Base-by-base conservation (phyloP, 495 filamentous ascomycete genomes). In the Choiromyces venosus region DNA sequence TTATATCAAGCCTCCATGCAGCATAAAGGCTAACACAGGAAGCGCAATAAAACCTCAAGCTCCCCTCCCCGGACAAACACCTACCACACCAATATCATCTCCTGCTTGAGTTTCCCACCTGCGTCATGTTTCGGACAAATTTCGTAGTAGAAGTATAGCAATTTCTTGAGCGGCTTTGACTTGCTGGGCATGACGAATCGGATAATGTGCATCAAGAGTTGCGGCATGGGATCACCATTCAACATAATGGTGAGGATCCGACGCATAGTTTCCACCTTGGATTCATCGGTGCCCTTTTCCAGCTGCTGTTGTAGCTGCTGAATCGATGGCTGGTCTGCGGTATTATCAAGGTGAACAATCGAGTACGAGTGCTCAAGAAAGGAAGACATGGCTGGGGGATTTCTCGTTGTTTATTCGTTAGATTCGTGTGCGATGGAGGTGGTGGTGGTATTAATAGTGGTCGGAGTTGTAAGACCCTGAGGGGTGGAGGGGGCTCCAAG, bases 31-130 rank as follows among this genome's bases (percentile, higher is more conserved):
- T 67, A 72, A 67, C 37, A 25, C n/a, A 25, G n/a, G 46, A 52
- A n/a, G 44, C n/a, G 46, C 21, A 52, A 25, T 25, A 25, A 52
- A 25, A 52, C 21, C 21, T 52, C 46, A 52, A 52, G 46, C 8
- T 52, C 46, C 46, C 46, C 5, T 52, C 46, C 39, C 19, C 37
- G 37, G 37, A 25, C 29, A 42, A 73, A 65, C 73, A 81, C 90
- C 83, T 87, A 98, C 95, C 96, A 98, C 77, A 99, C 96, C 80
- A 99, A 86, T 83, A 99, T 98, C 91, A 96, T 97, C 87, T 99
- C 96, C 84, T 98, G 95, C 87, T 97, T 96, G 70, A 98, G 85
- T 86, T 97, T 98, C 79, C 96, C 96, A 75, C 84, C 89, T 36
- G 89, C 85, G 83, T 98, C 96, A 61, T 90, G 90, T 83, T 99